phyloP scores from a whole-genome alignment of 139 green algal species.

The Chlorella sp. region DNA sequence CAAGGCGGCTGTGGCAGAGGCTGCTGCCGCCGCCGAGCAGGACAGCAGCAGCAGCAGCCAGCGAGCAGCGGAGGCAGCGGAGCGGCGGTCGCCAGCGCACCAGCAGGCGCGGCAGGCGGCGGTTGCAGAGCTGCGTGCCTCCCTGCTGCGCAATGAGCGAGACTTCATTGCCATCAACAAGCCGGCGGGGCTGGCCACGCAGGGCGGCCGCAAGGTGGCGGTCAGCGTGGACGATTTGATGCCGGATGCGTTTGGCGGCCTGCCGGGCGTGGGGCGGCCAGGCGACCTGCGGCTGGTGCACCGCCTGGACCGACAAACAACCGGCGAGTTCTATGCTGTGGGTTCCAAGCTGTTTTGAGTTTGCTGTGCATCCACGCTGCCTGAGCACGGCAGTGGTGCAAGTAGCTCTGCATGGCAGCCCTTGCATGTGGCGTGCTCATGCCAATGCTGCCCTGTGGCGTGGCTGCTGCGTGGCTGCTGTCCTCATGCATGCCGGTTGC shows the following conservation, averaged over 20 bases:
- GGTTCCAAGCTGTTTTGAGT: not conserved
- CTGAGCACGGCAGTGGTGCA: too few species aligned
- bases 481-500: too few species aligned
- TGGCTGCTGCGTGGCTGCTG: too few species aligned
- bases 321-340: conserved; percentile 22
- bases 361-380: too few species aligned
- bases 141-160: conserved; percentile 42
- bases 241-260: not conserved
- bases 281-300: conserved; percentile 64
- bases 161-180: conserved; percentile 78
- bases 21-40: not conserved
- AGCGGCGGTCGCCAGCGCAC: not conserved
- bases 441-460: too few species aligned
- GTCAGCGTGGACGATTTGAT: conserved; percentile 48
- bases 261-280: not conserved
- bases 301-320: conserved; percentile 66
- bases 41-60: not conserved
- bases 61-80: not conserved
- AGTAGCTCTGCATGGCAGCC: too few species aligned
- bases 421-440: too few species aligned
- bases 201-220: conserved; percentile 48
- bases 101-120: not conserved
- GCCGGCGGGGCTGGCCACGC: conserved; percentile 66
- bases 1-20: not conserved
- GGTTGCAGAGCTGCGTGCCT: conserved; percentile 10